A percentile compares a stretch with the other conserved stretches of the same genome.
phyloP scores from a whole-genome alignment of 352 stramenopile genomes.

The Pythium sukuiense region DNA sequence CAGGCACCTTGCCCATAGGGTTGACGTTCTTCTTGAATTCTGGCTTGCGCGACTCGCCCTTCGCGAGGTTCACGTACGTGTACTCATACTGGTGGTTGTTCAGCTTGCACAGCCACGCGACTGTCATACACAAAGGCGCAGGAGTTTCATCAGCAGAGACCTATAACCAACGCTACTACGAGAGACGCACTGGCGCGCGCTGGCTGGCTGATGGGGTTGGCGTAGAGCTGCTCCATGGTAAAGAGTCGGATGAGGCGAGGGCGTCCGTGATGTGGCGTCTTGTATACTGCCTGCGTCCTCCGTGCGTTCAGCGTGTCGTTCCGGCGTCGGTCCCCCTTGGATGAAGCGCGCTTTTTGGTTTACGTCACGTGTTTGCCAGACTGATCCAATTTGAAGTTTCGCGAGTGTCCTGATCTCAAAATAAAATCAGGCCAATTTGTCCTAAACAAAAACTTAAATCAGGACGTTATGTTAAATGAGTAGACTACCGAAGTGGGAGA shows the following conservation, averaged over 20 bases:
- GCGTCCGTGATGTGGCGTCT: too few species aligned
- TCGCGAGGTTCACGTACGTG: slow-evolving; percentile 51
- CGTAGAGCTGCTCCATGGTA: slow-evolving; percentile 67
- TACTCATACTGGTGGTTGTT: slow-evolving; percentile 60
- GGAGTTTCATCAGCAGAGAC: too few species aligned
- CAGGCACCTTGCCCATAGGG: slow-evolving; percentile 65
- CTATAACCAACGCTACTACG: too few species aligned
- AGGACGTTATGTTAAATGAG: too few species aligned
- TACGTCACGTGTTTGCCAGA: not conserved
- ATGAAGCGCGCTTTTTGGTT: not conserved
- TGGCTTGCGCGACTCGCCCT: slow-evolving; percentile 48
- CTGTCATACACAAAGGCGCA: too few species aligned
- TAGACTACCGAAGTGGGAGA: too few species aligned
- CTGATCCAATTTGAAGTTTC: not conserved
- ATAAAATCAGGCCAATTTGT: too few species aligned
- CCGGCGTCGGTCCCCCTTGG: not conserved
- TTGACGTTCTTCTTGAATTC: slow-evolving; percentile 50
- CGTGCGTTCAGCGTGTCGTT: too few species aligned
- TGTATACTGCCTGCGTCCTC: too few species aligned
- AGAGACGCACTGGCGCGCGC: slow-evolving; percentile 44
- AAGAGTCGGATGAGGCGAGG: too few species aligned
- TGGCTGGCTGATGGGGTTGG: slow-evolving; percentile 61
- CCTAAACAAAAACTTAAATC: too few species aligned
- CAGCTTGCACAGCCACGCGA: slow-evolving; percentile 69
- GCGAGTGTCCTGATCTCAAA: not conserved